Conservation (phyloP, 108 stramenopile genomes). For the Nitzschia putrida region DNA sequence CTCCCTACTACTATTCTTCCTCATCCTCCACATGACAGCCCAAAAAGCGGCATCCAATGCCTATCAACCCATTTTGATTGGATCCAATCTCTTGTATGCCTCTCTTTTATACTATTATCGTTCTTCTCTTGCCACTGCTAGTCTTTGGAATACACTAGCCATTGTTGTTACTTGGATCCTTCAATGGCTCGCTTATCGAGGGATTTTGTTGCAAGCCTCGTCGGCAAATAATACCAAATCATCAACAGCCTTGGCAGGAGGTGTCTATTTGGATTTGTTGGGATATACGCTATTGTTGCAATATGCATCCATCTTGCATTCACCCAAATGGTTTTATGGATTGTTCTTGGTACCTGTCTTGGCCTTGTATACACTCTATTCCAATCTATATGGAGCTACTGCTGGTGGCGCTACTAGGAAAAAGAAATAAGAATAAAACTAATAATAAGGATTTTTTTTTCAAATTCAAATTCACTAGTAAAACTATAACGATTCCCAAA, state of each 20-base stretch:
- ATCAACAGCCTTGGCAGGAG: conserved; percentile 49
- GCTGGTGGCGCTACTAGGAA: too few relatives aligned
- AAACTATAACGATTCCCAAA: too few relatives aligned
- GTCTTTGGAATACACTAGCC: conserved; percentile 29
- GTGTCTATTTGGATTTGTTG: conserved; percentile 56
- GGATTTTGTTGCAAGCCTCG: conserved; percentile 52
- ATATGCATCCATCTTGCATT: conserved; percentile 45
- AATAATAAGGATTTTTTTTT: too few relatives aligned
- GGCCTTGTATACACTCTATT: conserved; percentile 41
- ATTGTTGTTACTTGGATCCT: conserved; percentile 35
- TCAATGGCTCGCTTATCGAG: conserved; percentile 47
- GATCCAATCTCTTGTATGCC: conserved; percentile 45
- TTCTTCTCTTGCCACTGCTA: too few relatives aligned
- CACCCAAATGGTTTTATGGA: conserved; percentile 48
- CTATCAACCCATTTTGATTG: conserved; percentile 52
- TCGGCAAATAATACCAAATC: not conserved
- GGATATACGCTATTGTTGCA: conserved; percentile 53
- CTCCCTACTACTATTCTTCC: too few relatives aligned
- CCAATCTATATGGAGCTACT: not conserved
- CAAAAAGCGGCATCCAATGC: conserved; percentile 8
- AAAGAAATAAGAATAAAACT: too few relatives aligned
- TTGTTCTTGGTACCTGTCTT: conserved; percentile 34
- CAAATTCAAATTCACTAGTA: too few relatives aligned
- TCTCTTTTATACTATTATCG: conserved; percentile 6
- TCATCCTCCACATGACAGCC: too few relatives aligned